These are phyloP conservation scores for Terana coerulea DNA, from an alignment of 768 basidiomycete species.

Conservation along the genomic window DNA sequence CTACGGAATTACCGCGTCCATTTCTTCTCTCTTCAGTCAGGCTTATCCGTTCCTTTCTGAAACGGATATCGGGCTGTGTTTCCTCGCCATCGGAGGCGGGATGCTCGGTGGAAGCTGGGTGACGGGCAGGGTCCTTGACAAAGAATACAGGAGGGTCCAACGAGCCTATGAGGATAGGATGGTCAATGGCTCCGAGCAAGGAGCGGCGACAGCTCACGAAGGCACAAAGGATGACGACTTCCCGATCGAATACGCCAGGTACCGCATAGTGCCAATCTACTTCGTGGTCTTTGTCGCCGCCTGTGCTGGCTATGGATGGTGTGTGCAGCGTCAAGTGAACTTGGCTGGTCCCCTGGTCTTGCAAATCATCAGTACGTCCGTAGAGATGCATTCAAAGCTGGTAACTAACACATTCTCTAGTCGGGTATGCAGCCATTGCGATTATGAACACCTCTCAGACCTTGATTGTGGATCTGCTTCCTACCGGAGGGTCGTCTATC, in stretches of 20 bases:
- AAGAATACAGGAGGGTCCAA: slow-evolving; percentile 41
- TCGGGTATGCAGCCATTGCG: slow-evolving; percentile 42
- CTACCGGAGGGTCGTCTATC: slow-evolving; percentile 58
- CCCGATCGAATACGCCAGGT: slow-evolving; percentile 57
- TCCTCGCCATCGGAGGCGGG: slow-evolving; percentile 71
- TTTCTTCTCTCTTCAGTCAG: slow-evolving; percentile 54
- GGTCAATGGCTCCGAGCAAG: slow-evolving; percentile 22
- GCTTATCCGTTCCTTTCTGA: slow-evolving; percentile 61
- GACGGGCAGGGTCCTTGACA: slow-evolving; percentile 62
- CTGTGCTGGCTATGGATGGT: slow-evolving; percentile 60
- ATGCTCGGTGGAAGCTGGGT: slow-evolving; percentile 57
- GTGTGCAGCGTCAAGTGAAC: slow-evolving; percentile 42
- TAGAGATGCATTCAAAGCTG: neutral
- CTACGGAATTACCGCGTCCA: slow-evolving; percentile 55
- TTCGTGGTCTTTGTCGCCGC: slow-evolving; percentile 35
- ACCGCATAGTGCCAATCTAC: slow-evolving; percentile 42
- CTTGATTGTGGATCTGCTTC: slow-evolving; percentile 61
- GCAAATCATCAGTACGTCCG: slow-evolving; percentile 30
- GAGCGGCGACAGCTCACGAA: slow-evolving; percentile 14
- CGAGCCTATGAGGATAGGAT: slow-evolving; percentile 19
- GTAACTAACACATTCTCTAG: slow-evolving; percentile 27
- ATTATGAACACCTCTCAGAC: slow-evolving; percentile 58
- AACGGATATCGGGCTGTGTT: slow-evolving; percentile 72
- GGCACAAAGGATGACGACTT: slow-evolving; percentile 36
- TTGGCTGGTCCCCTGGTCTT: slow-evolving; percentile 55